Percentiles rank a stretch among this genome's conserved stretches.
Conservation (phyloP, 106 monocot genomes). For the Dendrobium chrysotoxum region DNA sequence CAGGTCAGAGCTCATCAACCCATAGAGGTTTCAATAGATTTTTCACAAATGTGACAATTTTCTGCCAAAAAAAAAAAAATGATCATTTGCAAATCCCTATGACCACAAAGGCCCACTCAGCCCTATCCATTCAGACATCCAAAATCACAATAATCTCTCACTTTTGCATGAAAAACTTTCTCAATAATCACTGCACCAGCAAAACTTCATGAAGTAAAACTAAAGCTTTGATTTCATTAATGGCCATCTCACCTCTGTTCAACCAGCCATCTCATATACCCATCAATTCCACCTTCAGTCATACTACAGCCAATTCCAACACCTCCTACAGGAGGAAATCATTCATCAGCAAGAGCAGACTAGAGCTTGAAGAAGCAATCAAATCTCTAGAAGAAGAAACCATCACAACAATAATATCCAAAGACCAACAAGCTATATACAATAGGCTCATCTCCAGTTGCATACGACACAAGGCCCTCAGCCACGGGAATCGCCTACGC, state of each 20-base stretch:
- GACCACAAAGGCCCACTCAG: not conserved
- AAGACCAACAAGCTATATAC: conserved; percentile 20
- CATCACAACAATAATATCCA: not conserved
- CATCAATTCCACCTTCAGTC: not conserved
- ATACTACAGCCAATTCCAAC: not conserved
- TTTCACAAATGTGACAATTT: no score
- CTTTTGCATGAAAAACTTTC: not conserved
- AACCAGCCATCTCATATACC: not conserved
- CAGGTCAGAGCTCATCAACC: no score
- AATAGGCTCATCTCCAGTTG: conserved; percentile 28
- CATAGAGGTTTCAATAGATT: no score
- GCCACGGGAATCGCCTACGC: conserved; percentile 19
- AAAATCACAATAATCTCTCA: not conserved
- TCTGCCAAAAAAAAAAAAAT: no score
- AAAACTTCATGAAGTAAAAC: not conserved
- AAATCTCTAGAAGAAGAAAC: conserved; percentile 11
- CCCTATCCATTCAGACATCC: not conserved
- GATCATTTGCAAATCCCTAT: not conserved
- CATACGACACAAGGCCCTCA: conserved; percentile 27
- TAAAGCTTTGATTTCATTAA: not conserved
- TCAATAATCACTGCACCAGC: not conserved
- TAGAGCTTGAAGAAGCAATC: conserved; percentile 17
- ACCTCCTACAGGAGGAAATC: not conserved
- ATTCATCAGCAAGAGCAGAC: not conserved
- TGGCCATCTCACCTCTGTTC: not conserved